Conservation (phyloP, 2,329 filamentous ascomycete genomes). For the Venturia pyrina region DNA sequence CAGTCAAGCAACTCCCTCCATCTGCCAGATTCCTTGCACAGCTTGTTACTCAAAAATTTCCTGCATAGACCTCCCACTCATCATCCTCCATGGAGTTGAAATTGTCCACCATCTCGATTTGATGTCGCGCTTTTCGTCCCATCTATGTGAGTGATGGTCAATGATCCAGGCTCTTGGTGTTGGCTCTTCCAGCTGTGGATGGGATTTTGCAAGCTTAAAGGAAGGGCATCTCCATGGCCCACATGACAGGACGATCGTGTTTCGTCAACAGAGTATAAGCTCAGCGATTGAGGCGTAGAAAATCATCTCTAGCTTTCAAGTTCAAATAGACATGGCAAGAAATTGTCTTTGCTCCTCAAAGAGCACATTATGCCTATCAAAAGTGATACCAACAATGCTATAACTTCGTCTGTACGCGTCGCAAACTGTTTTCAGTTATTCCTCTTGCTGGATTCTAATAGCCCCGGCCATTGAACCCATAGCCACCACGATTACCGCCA, state of each 20-base stretch:
- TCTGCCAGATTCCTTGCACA: too few relatives aligned
- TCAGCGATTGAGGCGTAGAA: not conserved
- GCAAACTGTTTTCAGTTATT: not conserved
- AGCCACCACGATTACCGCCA: not conserved
- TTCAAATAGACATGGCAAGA: not conserved
- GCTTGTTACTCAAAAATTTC: too few relatives aligned
- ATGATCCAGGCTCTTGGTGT: too few relatives aligned
- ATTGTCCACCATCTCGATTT: too few relatives aligned
- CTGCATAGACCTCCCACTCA: too few relatives aligned
- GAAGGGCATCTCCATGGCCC: too few relatives aligned
- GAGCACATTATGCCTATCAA: not conserved
- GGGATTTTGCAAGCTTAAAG: too few relatives aligned
- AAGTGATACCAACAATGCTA: not conserved
- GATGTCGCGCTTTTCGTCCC: too few relatives aligned
- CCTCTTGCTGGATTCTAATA: not conserved
- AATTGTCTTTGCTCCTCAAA: not conserved
- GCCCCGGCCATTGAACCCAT: not conserved
- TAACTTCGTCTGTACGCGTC: not conserved
- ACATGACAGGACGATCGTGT: not conserved
- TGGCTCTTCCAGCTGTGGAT: too few relatives aligned
- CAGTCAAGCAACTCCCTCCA: too few relatives aligned
- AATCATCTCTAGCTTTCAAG: not conserved
- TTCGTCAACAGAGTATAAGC: not conserved
- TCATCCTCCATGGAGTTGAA: too few relatives aligned
- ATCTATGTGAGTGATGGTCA: too few relatives aligned